Base-by-base conservation (phyloP, 352 stramenopile species). In the Poterioochromonas sp. region DNA sequence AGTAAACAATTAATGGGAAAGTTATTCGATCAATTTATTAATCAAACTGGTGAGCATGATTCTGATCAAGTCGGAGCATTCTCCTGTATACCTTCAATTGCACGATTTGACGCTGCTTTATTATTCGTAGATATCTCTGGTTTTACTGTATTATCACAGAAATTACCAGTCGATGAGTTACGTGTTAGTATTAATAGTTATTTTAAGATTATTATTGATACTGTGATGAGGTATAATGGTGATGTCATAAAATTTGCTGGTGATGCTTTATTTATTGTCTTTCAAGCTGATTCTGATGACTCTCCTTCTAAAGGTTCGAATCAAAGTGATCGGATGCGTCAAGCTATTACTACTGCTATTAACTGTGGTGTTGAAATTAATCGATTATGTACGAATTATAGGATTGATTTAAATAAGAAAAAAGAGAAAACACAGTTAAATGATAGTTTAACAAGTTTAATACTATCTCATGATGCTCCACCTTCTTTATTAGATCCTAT, bases 211-310 rank as follows among this genome's bases (percentile, higher is more conserved):
- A 85, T 89, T 80, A 82, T 88, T 53, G 80, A 82, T 34, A 80
- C 84, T 41, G 84, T 88, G 44, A 26, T 34, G 11, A 39, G 34
- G 0, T 71, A 82, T 44, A 82, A 5, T 88, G 90, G 54, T n/a
- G 90, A 95, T 83, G 90, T 94, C n/a, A 93, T 96, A 83, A 97
- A 97, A 85, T 97, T 97, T 79, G 92, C 92, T 18, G 92, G 92
- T n/a, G 92, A 97, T 69, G 92, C 92, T 20, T 91, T 97, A 87
- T 90, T 97, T 76, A 92, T 96, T 62, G 91, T 97, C 69, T 97
- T 91, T 91, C 88, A 89, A 73, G 69, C 69, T 64, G 47, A 37
- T 54, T 11, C 43, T n/a, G 8, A 49, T 20, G 29, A 29, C 20
- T 18, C 3, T 44, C 69, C 47, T 44, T n/a, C n/a, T n/a, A n/a